Evolutionary conservation across 768 basidiomycete species (phyloP).

Genomic region (Pleurotus citrinopileatus): DNA sequence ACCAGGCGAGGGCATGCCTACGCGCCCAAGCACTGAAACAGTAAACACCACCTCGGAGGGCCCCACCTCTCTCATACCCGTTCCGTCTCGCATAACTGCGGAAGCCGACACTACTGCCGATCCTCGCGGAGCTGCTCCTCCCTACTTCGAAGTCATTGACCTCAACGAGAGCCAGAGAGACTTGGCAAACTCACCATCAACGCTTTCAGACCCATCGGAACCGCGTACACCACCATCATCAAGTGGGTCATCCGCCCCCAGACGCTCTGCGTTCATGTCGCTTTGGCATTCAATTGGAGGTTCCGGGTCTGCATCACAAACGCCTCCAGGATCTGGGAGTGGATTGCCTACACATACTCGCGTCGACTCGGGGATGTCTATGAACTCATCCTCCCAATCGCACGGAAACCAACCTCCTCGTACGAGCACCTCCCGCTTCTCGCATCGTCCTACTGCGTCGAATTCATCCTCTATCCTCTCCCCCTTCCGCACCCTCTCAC

Average conservation of each 20-base stretch:
- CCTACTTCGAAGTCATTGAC: slow-evolving; percentile 59
- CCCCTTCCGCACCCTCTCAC: slow-evolving; percentile 47
- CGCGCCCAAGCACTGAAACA: slow-evolving; percentile 27
- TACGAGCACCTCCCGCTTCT: slow-evolving; percentile 23
- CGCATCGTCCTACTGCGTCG: slow-evolving; percentile 24
- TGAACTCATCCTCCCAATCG: slow-evolving; percentile 19
- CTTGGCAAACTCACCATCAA: not conserved
- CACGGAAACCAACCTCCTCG: slow-evolving; percentile 19
- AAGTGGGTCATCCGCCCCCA: not conserved
- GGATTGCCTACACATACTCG: slow-evolving; percentile 23
- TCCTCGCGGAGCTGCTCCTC: slow-evolving; percentile 61
- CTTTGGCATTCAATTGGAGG: slow-evolving; percentile 7
- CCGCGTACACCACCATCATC: not conserved
- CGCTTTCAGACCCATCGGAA: not conserved
- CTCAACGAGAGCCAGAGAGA: slow-evolving; percentile 3
- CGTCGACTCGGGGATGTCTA: slow-evolving; percentile 27
- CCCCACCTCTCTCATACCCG: slow-evolving; percentile 24
- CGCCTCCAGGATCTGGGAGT: not conserved
- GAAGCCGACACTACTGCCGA: slow-evolving; percentile 22
- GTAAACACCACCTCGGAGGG: slow-evolving; percentile 26
- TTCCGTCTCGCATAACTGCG: slow-evolving; percentile 17
- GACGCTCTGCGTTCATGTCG: slow-evolving; percentile 5
- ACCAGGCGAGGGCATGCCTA: slow-evolving; percentile 18
- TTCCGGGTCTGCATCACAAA: not conserved
- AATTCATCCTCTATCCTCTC: slow-evolving; percentile 35